A percentile compares a stretch with the other conserved stretches of the same genome.
phyloP scores from a whole-genome alignment of 2,329 filamentous ascomycete species.

The Xylariaceae sp. region DNA sequence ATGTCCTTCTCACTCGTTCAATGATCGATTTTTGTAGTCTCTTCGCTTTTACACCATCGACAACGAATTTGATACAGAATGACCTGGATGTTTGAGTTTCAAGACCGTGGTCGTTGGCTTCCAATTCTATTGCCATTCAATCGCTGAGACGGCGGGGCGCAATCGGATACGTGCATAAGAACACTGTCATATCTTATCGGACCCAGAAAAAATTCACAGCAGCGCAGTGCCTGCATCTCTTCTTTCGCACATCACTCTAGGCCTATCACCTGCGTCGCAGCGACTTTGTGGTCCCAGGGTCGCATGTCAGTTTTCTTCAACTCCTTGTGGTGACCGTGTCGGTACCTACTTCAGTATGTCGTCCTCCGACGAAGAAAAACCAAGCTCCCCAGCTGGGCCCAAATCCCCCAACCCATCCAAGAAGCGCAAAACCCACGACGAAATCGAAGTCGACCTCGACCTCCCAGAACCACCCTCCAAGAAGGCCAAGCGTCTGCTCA shows the following conservation, averaged over 20 bases:
- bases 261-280: not conserved
- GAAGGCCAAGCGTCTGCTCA: slow-evolving; percentile 83
- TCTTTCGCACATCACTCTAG: not conserved
- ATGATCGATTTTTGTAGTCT: too few relatives aligned
- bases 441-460: slow-evolving; percentile 84
- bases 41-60: too few relatives aligned
- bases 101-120: too few relatives aligned
- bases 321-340: too few relatives aligned
- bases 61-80: too few relatives aligned
- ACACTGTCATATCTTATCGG: slow-evolving; percentile 29
- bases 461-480: slow-evolving; percentile 95
- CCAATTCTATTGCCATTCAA: too few relatives aligned
- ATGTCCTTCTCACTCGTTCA: too few relatives aligned
- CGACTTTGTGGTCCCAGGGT: not conserved
- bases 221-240: not conserved
- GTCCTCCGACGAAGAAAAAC: slow-evolving; percentile 11
- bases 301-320: not conserved
- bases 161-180: slow-evolving; percentile 10
- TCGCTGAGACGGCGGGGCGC: not conserved
- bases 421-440: slow-evolving; percentile 72
- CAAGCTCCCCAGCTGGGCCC: slow-evolving; percentile 11
- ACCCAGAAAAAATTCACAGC: slow-evolving; percentile 30
- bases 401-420: slow-evolving; percentile 39
- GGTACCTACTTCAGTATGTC: slow-evolving; percentile 13
- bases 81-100: not conserved